Evolutionary conservation across 1,284 basidiomycete genomes (phyloP), one percentile per base, ranked within the genome.

Genomic region (Dichomitus squalens): DNA sequence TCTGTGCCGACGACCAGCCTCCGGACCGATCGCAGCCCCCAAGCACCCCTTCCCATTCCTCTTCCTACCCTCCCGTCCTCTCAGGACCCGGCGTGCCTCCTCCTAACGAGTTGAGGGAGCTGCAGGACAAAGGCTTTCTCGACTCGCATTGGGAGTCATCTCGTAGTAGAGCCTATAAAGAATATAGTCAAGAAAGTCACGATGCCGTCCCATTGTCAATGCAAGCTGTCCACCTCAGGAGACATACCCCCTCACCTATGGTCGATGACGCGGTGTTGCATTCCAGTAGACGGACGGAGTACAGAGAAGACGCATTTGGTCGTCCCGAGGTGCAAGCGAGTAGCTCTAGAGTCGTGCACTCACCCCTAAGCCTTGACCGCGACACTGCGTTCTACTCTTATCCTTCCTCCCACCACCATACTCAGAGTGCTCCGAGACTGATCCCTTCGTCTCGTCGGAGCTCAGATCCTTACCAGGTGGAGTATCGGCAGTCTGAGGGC

Each of bases 1-100:
- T 90, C 38, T 88, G 86, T 68, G 74, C 79, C 66, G 80, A 84
- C 67, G 76, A 77, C 49, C 57, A 61, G 52, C 29, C 63, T 53
- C 51, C 57, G 47, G 55, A 60, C 53, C 57, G 46, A 21, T 48
- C 61, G 25, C 59, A 47, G 23, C 60, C 59, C 39, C 53, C 58
- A 25, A 48, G 52, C 41, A 57, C 63, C 43, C 47, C 52, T 36
- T 53, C 58, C 20, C 47, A 38, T 44, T 47, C 57, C 6, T 29
- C 56, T 11, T 54, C 53, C 7, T 23, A 52, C 34, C 31, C 40
- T 14, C 47, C 18, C 23, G 8, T 47, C 25, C 51, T 58, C 35
- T 53, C 41, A 11, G 46, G 44, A 39, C 52, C 53, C 2, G 53
- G 50, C 18, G 27, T 50, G 18, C 46, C 53, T 39, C 41, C 53